Base-by-base conservation (phyloP, 306 rosid species). In the Cyclanthera cordifolia region DNA sequence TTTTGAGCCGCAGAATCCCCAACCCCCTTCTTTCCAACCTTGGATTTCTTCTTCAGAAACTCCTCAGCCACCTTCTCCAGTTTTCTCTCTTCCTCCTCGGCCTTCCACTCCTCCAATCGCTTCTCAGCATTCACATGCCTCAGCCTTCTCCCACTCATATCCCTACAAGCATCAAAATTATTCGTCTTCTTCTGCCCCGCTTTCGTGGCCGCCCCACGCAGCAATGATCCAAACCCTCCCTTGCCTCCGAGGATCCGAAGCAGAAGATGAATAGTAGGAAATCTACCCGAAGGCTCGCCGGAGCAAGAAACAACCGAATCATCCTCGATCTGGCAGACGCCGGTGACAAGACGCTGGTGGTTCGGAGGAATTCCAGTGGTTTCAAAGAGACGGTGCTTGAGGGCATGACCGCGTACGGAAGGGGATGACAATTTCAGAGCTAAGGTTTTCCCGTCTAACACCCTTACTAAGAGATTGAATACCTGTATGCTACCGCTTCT, bases 161-260 rank as follows among this genome's bases (percentile, higher is more conserved):
- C 97, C 30, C 99, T 79, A 70, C 99, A 94, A 0, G 99, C 99
- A 17, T 94, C 99, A 71, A 94, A 87, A 70, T 94, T 90, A 78
- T 84, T 90, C 65, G 99, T 94, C 79, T 94, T 94, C 84, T 90
- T 94, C 89, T 90, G 96, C 60, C 97, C 96, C 0, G 95, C 97
- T 76, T 90, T 90, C 9, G 97, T 85, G 46, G 91, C 99, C 49
- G 99, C 97, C 4, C 99, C 97, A 0, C 99, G 88, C 8, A 94
- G 77, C 41, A 94, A 79, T 28, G 97, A 94, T 5, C 99, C 99
- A 54, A 94, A 94, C 50, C 99, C 99, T 28, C 99, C 99, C 76
- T 94, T 94, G 4, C 99, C 99, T 0, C 99, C 99, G 15, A 79
- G 78, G 3, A 94, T 87, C 15, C 95, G 79, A 5, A 83, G 83